A percentile compares a stretch with the other conserved stretches of the same genome.
Evolutionary conservation across 345 rosid species (phyloP).

Genomic region (Eutrema japonicum): DNA sequence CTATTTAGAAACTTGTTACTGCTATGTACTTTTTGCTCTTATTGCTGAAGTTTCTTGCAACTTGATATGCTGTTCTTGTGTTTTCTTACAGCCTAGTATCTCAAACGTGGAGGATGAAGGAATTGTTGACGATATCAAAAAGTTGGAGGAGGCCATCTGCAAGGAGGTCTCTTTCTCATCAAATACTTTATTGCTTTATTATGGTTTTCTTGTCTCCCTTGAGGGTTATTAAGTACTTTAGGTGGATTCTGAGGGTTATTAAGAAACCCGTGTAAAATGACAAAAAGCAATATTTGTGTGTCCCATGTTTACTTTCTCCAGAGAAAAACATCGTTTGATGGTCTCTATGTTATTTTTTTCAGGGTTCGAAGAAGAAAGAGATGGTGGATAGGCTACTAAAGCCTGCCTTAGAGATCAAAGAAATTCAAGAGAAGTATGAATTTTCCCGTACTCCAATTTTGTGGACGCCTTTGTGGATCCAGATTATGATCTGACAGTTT

Average conservation of each 20-base stretch:
- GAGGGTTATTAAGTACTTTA: constrained; percentile 1
- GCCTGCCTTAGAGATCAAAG: constrained; percentile 63
- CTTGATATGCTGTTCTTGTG: constrained; percentile 24
- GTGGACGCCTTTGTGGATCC: constrained; percentile 15
- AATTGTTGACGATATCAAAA: constrained; percentile 58
- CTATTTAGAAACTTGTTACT: constrained; percentile 17
- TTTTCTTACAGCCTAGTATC: constrained; percentile 57
- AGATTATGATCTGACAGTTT: constrained; percentile 24
- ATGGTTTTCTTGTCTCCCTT: constrained; percentile 20
- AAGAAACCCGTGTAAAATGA: not conserved
- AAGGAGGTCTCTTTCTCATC: constrained; percentile 60
- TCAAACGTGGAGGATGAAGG: constrained; percentile 61
- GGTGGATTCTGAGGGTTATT: not conserved
- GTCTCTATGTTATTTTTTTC: constrained; percentile 30
- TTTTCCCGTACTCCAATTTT: constrained; percentile 22
- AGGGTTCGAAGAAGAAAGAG: constrained; percentile 74
- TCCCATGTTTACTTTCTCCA: constrained; percentile 32
- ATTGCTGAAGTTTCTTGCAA: constrained; percentile 17
- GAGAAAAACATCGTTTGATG: constrained; percentile 21
- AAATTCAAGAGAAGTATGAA: constrained; percentile 67
- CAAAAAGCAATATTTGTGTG: constrained; percentile 9
- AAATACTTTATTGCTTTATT: constrained; percentile 6
- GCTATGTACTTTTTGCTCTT: constrained; percentile 18
- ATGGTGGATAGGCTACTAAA: constrained; percentile 62
- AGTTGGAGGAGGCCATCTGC: constrained; percentile 61